phyloP scores from a whole-genome alignment of 257 asterid species.

The Euphrasia confusa region DNA sequence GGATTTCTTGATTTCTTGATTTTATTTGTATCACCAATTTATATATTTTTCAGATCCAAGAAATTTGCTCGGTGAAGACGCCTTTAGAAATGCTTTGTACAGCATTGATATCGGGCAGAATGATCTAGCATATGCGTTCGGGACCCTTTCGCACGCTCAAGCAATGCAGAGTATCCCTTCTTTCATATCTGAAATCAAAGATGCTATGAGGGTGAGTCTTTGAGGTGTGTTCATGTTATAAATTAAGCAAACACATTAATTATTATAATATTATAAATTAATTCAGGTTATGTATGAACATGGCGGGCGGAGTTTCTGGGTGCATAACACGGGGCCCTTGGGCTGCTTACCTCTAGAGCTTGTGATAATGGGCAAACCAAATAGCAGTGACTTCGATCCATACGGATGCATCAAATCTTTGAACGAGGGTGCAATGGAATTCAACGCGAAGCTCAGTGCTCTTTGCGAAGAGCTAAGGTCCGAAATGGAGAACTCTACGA shows the following conservation, averaged over 20 bases:
- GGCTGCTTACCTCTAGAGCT: slow-evolving; percentile 45
- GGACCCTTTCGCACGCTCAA: slow-evolving; percentile 29
- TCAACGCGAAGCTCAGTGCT: slow-evolving; percentile 28
- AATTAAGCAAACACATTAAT: too few relatives aligned
- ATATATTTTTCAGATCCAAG: slow-evolving; percentile 19
- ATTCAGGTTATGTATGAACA: slow-evolving; percentile 30
- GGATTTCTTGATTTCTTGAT: too few relatives aligned
- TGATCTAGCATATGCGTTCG: slow-evolving; percentile 34
- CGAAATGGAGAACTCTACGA: slow-evolving; percentile 30
- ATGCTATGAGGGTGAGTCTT: slow-evolving; percentile 37
- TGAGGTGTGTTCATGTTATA: background rate
- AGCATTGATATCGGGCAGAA: slow-evolving; percentile 54
- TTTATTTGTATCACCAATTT: background rate
- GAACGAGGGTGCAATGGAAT: slow-evolving; percentile 35
- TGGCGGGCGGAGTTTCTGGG: slow-evolving; percentile 52
- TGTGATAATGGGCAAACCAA: slow-evolving; percentile 20
- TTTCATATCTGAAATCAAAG: slow-evolving; percentile 41
- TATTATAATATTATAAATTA: background rate
- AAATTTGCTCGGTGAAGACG: slow-evolving; percentile 13
- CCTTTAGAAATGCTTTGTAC: slow-evolving; percentile 35
- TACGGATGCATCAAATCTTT: slow-evolving; percentile 35
- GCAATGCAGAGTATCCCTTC: slow-evolving; percentile 38
- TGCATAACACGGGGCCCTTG: slow-evolving; percentile 49
- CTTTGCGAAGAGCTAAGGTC: slow-evolving; percentile 30
- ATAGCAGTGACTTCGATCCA: slow-evolving; percentile 26